Evolutionary conservation across 257 asterid genomes (phyloP).

Genomic region (Solanum chiquidenum): DNA sequence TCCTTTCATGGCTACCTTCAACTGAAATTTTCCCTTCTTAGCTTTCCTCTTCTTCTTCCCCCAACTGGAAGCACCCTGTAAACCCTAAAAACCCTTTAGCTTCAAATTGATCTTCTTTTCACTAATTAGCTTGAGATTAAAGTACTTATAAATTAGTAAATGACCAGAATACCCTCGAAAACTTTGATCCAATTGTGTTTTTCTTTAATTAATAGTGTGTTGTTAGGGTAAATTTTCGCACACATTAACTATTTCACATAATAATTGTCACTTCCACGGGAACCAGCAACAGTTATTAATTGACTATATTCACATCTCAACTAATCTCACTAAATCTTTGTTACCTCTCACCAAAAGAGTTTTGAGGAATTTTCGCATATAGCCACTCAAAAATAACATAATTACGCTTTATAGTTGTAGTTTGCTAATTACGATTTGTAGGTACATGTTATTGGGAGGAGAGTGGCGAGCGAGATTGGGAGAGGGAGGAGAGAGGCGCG

Average conservation of each 20-base stretch:
- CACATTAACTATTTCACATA: neutral
- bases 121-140: neutral
- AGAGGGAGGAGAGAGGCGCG: no score
- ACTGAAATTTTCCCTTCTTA: neutral
- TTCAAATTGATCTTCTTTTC: neutral
- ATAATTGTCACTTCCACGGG: neutral
- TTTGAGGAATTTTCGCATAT: no score
- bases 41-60: neutral
- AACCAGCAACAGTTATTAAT: neutral
- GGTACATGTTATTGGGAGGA: neutral
- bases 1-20: conserved; percentile 35
- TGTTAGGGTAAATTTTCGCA: neutral
- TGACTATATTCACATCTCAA: neutral
- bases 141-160: neutral
- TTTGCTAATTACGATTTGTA: neutral
- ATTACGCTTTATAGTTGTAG: fast-evolving
- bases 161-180: neutral
- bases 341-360: neutral
- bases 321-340: neutral
- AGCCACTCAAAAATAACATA: neutral
- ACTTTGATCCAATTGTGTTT: neutral
- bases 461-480: neutral
- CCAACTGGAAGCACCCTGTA: neutral
- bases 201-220: neutral
- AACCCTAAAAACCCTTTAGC: neutral